A percentile compares a stretch with the other conserved stretches of the same genome.
Conservation (phyloP, 495 filamentous ascomycete genomes). For the Xylona heveae region DNA sequence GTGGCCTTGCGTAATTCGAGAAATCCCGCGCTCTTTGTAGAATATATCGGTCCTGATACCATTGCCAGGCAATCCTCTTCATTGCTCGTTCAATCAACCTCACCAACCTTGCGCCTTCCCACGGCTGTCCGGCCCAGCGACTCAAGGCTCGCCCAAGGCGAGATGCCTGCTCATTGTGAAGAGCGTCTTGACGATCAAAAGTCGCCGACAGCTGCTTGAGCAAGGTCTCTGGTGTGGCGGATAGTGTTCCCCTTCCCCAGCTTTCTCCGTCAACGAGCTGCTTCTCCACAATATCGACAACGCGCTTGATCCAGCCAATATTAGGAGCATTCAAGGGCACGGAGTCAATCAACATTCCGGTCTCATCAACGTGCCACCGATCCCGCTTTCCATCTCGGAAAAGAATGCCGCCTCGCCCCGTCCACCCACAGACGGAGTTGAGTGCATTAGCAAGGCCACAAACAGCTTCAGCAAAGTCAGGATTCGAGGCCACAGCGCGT, state of each 20-base stretch:
- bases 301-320: constrained; percentile 78
- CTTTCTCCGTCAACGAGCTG: constrained; percentile 71
- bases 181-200: constrained; percentile 16
- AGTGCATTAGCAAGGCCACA: constrained; percentile 91
- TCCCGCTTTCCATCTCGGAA: constrained; percentile 52
- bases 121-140: constrained; percentile 53
- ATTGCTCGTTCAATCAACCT: constrained; percentile 70
- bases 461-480: constrained; percentile 91
- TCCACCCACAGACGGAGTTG: constrained; percentile 94
- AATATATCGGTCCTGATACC: constrained; percentile 74
- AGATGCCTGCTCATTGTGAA: constrained; percentile 16
- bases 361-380: constrained; percentile 84
- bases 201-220: constrained; percentile 24
- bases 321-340: constrained; percentile 30
- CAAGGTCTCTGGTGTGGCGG: constrained; percentile 21
- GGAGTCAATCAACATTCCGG: constrained; percentile 65
- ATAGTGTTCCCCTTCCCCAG: constrained; percentile 66
- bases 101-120: constrained; percentile 81
- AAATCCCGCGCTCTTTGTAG: constrained; percentile 31
- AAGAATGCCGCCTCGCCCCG: constrained; percentile 67
- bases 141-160: constrained; percentile 26
- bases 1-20: constrained; percentile 48
- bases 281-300: constrained; percentile 85
- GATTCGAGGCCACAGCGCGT: constrained; percentile 73
- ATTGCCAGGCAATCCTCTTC: constrained; percentile 53